A percentile compares a stretch with the other conserved stretches of the same genome.
Conservation (phyloP, 208 protist genomes). For the Histomonas meleagridis region DNA sequence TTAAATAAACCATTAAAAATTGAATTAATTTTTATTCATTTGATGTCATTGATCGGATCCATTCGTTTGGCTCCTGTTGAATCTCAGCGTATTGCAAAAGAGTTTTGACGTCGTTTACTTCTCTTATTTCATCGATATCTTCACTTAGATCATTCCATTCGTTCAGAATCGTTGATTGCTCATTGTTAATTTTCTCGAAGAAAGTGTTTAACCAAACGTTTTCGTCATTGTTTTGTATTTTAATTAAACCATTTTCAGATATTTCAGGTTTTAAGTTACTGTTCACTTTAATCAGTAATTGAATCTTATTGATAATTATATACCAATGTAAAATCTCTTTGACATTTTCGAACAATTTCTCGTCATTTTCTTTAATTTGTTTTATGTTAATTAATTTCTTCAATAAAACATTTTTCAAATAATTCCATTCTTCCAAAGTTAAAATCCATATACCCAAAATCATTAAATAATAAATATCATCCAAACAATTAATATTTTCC, state of each 20-base stretch:
- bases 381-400: not conserved
- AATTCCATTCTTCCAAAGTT: not conserved
- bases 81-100: not conserved
- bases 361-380: not conserved
- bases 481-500: not conserved
- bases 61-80: too few species aligned
- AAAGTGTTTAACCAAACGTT: not conserved
- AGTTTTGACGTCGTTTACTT: not conserved
- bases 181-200: not conserved
- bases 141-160: conserved; percentile 17
- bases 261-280: not conserved
- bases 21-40: too few species aligned
- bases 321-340: not conserved
- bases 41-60: too few species aligned
- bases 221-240: not conserved
- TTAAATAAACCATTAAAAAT: too few species aligned
- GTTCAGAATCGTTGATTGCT: not conserved
- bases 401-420: not conserved
- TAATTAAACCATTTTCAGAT: not conserved
- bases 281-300: not conserved
- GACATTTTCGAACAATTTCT: not conserved
- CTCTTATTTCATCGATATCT: not conserved
- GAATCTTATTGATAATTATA: not conserved
- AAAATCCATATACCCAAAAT: not conserved
- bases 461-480: not conserved